phyloP scores from a whole-genome alignment of 352 stramenopile genomes.

The Phytophthora tentaculata region DNA sequence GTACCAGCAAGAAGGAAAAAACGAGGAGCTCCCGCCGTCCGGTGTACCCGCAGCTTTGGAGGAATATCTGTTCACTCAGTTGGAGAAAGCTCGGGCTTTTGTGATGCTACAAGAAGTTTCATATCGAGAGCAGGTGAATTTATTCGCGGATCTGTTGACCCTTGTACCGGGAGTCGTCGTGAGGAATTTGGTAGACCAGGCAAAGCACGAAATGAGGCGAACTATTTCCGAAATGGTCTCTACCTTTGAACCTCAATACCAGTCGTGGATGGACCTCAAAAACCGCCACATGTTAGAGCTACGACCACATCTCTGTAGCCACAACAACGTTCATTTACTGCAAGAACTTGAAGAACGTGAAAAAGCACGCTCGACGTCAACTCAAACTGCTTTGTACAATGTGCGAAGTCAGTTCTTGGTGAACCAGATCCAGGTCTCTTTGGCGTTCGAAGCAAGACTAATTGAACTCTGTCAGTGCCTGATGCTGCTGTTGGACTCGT shows the following conservation, averaged over 20 bases:
- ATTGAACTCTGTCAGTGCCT: constrained; percentile 51
- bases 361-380: constrained; percentile 39
- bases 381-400: constrained; percentile 34
- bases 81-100: constrained; percentile 65
- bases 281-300: constrained; percentile 57
- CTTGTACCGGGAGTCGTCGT: constrained; percentile 59
- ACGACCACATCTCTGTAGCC: constrained; percentile 75
- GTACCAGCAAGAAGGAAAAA: constrained; percentile 68
- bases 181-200: constrained; percentile 36
- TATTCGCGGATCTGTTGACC: constrained; percentile 63
- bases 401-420: constrained; percentile 45
- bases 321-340: constrained; percentile 66
- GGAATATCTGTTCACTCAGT: constrained; percentile 70
- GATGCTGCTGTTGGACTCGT: constrained; percentile 59
- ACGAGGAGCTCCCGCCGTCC: constrained; percentile 64
- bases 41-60: constrained; percentile 76
- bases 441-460: constrained; percentile 60
- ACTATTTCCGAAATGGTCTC: constrained; percentile 18
- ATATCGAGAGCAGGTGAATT: constrained; percentile 69
- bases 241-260: constrained; percentile 43
- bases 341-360: constrained; percentile 65
- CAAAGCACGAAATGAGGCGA: constrained; percentile 26
- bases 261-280: constrained; percentile 55
- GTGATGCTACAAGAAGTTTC: constrained; percentile 55
- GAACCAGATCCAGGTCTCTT: constrained; percentile 36